phyloP scores from a whole-genome alignment of 768 basidiomycete genomes.

The Amanita jacksonii region DNA sequence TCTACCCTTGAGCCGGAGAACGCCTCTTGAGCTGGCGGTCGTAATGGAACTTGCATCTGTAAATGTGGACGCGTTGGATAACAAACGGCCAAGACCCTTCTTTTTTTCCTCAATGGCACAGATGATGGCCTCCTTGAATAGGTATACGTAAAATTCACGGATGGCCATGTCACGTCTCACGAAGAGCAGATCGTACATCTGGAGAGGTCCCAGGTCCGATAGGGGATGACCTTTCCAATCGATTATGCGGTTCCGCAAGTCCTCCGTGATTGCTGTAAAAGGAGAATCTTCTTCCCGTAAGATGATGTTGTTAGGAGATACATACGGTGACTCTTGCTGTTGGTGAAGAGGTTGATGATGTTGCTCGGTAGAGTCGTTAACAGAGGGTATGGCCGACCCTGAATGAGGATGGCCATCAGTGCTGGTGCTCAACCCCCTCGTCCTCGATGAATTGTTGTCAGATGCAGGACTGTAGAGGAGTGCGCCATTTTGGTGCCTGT shows the following conservation, averaged over 20 bases:
- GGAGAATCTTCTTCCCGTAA: slow-evolving; percentile 61
- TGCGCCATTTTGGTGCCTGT: slow-evolving; percentile 22
- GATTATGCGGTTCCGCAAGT: slow-evolving; percentile 81
- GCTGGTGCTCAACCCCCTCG: slow-evolving; percentile 9
- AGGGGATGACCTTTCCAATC: slow-evolving; percentile 96
- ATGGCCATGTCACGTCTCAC: slow-evolving; percentile 86
- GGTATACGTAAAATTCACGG: slow-evolving; percentile 91
- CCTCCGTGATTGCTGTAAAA: slow-evolving; percentile 78
- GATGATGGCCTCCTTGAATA: slow-evolving; percentile 96
- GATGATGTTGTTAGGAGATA: slow-evolving; percentile 23
- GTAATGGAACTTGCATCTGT: slow-evolving; percentile 41
- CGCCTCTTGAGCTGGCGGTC: slow-evolving; percentile 44
- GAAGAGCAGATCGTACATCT: slow-evolving; percentile 86
- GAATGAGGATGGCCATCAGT: slow-evolving; percentile 11
- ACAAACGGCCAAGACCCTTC: slow-evolving; percentile 63
- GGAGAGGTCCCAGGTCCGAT: slow-evolving; percentile 79
- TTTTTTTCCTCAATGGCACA: slow-evolving; percentile 98
- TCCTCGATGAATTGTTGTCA: slow-evolving; percentile 17
- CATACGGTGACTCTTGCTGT: slow-evolving; percentile 20
- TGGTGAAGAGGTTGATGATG: slow-evolving; percentile 18
- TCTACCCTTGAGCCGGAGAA: slow-evolving; percentile 85
- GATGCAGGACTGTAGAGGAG: slow-evolving; percentile 34
- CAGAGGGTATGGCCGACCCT: slow-evolving; percentile 18
- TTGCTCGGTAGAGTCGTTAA: slow-evolving; percentile 18
- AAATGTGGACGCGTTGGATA: slow-evolving; percentile 52